A percentile compares a stretch with the other conserved stretches of the same genome.
Conservation (phyloP, 177 flowering plant genomes). For the Vitis hybrid region DNA sequence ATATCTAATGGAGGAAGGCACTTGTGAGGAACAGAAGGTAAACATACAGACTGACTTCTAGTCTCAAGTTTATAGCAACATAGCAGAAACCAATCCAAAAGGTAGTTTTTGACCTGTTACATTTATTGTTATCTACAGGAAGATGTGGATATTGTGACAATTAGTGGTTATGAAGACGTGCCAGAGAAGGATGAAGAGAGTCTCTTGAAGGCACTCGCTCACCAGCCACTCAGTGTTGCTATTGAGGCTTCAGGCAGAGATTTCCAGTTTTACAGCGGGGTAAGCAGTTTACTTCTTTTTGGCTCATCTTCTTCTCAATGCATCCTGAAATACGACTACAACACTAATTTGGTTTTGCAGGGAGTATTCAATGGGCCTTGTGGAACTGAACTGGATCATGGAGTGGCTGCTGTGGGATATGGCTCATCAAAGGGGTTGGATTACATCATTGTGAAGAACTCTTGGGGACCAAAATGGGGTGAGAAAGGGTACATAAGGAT, state of each 20-base stretch:
- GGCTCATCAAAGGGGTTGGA: constrained; percentile 61
- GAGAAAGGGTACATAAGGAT: constrained; percentile 82
- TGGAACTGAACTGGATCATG: constrained; percentile 80
- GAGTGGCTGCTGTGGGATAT: constrained; percentile 86
- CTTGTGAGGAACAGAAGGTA: constrained; percentile 38
- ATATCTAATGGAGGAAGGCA: constrained; percentile 53
- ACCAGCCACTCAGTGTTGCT: constrained; percentile 59
- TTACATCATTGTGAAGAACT: constrained; percentile 85
- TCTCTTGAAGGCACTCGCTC: constrained; percentile 47
- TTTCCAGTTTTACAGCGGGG: constrained; percentile 93
- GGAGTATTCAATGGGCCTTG: constrained; percentile 83
- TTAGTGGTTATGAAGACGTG: constrained; percentile 46
- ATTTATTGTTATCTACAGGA: constrained; percentile 36
- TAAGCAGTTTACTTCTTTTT: constrained; percentile 21
- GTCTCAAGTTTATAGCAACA: background rate
- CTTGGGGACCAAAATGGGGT: constrained; percentile 95
- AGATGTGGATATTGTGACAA: constrained; percentile 35
- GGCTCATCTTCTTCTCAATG: no score
- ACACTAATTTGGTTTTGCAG: constrained; percentile 28
- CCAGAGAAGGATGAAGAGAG: constrained; percentile 42
- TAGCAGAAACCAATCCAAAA: no score
- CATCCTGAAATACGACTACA: no score
- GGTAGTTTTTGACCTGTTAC: no score
- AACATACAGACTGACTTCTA: background rate
- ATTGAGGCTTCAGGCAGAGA: constrained; percentile 89